A percentile compares a stretch with the other conserved stretches of the same genome.
These are phyloP conservation scores for Penicillium occitanis DNA, from an alignment of 2,329 filamentous ascomycete genomes.

Conservation along the genomic window DNA sequence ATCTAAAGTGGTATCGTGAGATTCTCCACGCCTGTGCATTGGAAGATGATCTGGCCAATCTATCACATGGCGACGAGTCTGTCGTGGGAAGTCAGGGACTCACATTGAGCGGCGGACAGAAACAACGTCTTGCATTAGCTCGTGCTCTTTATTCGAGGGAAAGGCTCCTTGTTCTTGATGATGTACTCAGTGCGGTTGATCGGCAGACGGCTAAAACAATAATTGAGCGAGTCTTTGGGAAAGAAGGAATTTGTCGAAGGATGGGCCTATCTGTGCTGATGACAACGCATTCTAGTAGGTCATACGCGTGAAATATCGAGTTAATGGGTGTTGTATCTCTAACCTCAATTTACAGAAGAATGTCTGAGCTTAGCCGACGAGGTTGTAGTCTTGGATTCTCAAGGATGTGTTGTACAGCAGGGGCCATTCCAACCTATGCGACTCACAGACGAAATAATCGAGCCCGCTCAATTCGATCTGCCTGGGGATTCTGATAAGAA, in stretches of 20 bases:
- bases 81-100: slow-evolving; percentile 53
- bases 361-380: slow-evolving; percentile 5
- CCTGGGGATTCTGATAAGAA: not conserved
- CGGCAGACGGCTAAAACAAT: slow-evolving; percentile 6
- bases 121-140: slow-evolving; percentile 49
- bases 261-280: slow-evolving; percentile 12
- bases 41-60: slow-evolving; percentile 39
- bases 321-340: not conserved
- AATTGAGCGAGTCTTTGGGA: slow-evolving; percentile 18
- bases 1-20: slow-evolving; percentile 28
- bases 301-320: not conserved
- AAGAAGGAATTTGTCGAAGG: slow-evolving; percentile 11
- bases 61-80: slow-evolving; percentile 45
- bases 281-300: slow-evolving; percentile 16
- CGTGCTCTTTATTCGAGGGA: slow-evolving; percentile 51
- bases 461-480: not conserved
- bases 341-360: not conserved
- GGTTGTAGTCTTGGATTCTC: slow-evolving; percentile 4
- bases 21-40: slow-evolving; percentile 33
- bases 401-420: slow-evolving; percentile 5
- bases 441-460: not conserved
- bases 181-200: slow-evolving; percentile 19
- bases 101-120: slow-evolving; percentile 55
- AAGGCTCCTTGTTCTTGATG: slow-evolving; percentile 16
- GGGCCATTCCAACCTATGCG: not conserved